phyloP scores from a whole-genome alignment of 306 rosid genomes.

The Corylus heterophylla region DNA sequence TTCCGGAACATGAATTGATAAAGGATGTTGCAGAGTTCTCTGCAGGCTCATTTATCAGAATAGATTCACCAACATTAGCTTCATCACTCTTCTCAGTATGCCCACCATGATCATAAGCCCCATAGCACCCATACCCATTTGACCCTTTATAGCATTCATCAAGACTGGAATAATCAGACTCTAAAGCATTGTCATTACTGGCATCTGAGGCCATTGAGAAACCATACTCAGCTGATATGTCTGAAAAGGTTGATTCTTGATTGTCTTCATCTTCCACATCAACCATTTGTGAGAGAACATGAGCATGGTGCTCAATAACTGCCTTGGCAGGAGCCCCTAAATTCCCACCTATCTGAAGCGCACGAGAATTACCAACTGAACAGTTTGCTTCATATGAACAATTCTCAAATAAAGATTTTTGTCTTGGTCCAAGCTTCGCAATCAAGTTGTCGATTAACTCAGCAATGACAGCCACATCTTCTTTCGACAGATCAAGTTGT shows the following conservation, averaged over 20 bases:
- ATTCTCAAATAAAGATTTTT: slow-evolving; percentile 46
- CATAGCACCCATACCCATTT: slow-evolving; percentile 13
- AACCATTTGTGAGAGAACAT: slow-evolving; percentile 26
- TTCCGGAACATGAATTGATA: slow-evolving; percentile 28
- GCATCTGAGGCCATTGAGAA: slow-evolving; percentile 27
- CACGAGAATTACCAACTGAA: slow-evolving; percentile 23
- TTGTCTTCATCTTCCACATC: slow-evolving; percentile 50
- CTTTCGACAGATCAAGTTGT: slow-evolving; percentile 59
- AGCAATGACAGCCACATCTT: slow-evolving; percentile 59
- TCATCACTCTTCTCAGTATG: slow-evolving; percentile 18
- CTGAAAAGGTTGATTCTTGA: slow-evolving; percentile 49
- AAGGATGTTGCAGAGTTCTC: slow-evolving; percentile 36
- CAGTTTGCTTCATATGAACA: slow-evolving; percentile 35
- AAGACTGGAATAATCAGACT: slow-evolving; percentile 29
- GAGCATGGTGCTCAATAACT: slow-evolving; percentile 26
- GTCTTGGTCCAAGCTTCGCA: slow-evolving; percentile 49
- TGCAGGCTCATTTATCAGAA: slow-evolving; percentile 28
- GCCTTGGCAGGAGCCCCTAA: slow-evolving; percentile 24
- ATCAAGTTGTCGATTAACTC: slow-evolving; percentile 65
- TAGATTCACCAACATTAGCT: slow-evolving; percentile 23
- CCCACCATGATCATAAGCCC: slow-evolving; percentile 31
- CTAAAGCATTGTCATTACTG: slow-evolving; percentile 24
- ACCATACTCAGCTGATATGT: slow-evolving; percentile 50
- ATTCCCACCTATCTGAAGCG: slow-evolving; percentile 30
- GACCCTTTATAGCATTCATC: slow-evolving; percentile 42